Conservation (phyloP, 768 basidiomycete species). For the Mrakia gelida region DNA sequence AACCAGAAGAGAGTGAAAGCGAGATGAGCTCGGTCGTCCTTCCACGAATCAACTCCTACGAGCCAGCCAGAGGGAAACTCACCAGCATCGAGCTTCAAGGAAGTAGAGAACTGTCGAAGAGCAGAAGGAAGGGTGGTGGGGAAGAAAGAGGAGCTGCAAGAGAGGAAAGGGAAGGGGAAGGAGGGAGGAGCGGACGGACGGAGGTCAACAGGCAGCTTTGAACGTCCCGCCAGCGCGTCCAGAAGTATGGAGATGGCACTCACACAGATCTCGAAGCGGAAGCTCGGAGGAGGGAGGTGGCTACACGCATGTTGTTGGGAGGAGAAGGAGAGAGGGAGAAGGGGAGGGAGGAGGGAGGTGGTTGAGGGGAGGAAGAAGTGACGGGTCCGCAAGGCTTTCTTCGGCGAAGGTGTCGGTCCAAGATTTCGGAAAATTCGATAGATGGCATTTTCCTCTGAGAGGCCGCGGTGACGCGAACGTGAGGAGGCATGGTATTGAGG, state of each 20-base stretch:
- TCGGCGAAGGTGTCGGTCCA: no score
- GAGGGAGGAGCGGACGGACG: background rate
- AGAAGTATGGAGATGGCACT: background rate
- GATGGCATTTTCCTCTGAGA: no score
- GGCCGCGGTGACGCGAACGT: no score
- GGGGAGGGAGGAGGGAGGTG: background rate
- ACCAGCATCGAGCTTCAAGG: constrained; percentile 20
- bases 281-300: constrained; percentile 23
- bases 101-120: constrained; percentile 23
- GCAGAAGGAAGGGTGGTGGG: constrained; percentile 20
- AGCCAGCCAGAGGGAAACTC: background rate
- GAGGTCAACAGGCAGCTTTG: background rate
- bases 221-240: background rate
- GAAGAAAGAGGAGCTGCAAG: constrained; percentile 16
- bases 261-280: constrained; percentile 20
- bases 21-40: background rate
- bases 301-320: constrained; percentile 17
- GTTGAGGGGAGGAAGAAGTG: background rate
- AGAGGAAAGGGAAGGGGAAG: background rate
- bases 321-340: background rate
- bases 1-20: background rate
- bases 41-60: background rate
- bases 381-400: no score
- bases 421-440: no score
- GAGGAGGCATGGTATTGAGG: no score